Evolutionary conservation across 2,329 filamentous ascomycete genomes (phyloP), one percentile per base, ranked within the genome.

Genomic region (Alternaria ethzedia): DNA sequence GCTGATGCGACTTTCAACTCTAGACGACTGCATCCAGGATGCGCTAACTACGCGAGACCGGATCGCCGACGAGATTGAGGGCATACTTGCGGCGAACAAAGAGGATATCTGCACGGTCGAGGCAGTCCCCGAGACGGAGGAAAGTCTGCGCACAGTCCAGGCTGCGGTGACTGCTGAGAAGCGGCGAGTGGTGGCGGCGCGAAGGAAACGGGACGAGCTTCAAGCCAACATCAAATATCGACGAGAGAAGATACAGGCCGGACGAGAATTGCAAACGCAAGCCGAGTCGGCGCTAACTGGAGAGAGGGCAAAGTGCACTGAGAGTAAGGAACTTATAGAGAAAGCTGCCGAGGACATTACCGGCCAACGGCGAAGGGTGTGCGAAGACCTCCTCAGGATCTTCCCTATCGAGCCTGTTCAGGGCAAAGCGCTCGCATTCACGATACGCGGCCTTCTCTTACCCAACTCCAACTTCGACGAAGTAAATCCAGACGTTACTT

Each of bases 21-120:
- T 98, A 15, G 93, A 97, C 66, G 92, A 91, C 76, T 97, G 94
- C 58, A 92, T 97, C 23, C 93, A 96, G 76, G 95, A 98, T 79
- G 94, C 94, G 2, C 82, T 97, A 10, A 87, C 89, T 2, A 96
- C 93, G 0, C 89, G 91, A 13, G 88, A 91, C 63, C 86, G 86
- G 57, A 84, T 98, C 9, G 89, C 92, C 51, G 82, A 86, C n/a
- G 92, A 97, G 67, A 96, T 97, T 67, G 92, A 92, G 63, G 65
- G 66, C 12, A 78, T 84, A 28, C 73, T 84, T 1, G 71, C 80
- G 10, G 64, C 76, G 0, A 83, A 84, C 59, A 75, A 75, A 15
- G 67, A 78, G 10, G 77, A 78, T 2, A 73, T 84, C 17, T 65
- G 70, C 3, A 72, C 73, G 0, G 68, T 81, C 6, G 75, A 76